These are phyloP conservation scores for Trametes villosa DNA, from an alignment of 768 basidiomycete genomes.

Conservation along the genomic window DNA sequence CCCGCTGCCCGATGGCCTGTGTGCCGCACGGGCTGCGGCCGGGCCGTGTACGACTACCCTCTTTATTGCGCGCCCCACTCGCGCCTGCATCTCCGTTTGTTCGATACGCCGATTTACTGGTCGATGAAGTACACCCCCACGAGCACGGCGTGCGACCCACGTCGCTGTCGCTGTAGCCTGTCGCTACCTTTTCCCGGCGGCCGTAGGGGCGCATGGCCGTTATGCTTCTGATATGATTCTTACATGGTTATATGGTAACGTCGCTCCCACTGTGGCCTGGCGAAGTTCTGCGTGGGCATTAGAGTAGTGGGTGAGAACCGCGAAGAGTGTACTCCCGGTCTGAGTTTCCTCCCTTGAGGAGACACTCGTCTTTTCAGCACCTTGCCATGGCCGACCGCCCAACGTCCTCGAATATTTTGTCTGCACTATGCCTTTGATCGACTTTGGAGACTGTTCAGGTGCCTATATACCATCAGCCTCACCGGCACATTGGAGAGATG, in stretches of 20 bases:
- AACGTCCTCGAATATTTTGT: no score
- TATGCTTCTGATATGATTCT: not conserved
- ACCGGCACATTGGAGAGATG: no score
- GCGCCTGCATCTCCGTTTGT: not conserved
- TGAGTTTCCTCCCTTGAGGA: no score
- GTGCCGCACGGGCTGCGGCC: constrained; percentile 13
- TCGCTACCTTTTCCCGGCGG: not conserved
- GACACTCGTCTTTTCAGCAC: no score
- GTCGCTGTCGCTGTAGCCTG: not conserved
- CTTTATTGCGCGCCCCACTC: constrained; percentile 19
- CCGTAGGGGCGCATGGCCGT: not conserved
- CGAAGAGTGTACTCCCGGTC: no score
- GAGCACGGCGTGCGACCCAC: not conserved
- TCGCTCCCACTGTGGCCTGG: not conserved
- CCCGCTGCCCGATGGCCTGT: not conserved
- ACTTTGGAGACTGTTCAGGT: no score
- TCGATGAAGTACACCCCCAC: constrained; percentile 13
- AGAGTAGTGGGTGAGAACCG: no score
- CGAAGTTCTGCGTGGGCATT: no score
- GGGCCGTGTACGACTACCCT: constrained; percentile 23
- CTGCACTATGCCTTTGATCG: no score
- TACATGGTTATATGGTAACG: not conserved
- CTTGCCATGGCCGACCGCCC: no score
- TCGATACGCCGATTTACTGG: constrained; percentile 10
- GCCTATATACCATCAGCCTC: no score